Evolutionary conservation across 176 grass and related monocot species (phyloP).

Genomic region (Avena atlantica): DNA sequence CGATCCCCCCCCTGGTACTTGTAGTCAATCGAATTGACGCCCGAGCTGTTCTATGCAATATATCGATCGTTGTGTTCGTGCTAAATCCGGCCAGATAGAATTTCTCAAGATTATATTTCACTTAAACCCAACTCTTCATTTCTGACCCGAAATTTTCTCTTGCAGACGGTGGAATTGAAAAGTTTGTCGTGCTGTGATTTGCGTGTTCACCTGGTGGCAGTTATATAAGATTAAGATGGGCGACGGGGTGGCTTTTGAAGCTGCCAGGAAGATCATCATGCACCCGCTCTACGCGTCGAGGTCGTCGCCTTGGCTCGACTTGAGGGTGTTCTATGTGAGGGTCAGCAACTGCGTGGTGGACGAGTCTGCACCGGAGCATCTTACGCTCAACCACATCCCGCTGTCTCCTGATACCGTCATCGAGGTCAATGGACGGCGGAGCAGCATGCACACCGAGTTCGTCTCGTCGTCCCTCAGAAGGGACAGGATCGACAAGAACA

Average conservation of each 20-base stretch:
- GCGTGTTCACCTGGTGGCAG: background rate
- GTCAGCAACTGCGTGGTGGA: slow-evolving; percentile 77
- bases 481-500: slow-evolving; percentile 79
- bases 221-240: slow-evolving; percentile 45
- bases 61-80: background rate
- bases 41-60: background rate
- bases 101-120: background rate
- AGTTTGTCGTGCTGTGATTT: background rate
- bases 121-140: background rate
- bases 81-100: background rate
- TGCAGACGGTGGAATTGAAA: slow-evolving; percentile 24
- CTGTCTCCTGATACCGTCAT: slow-evolving; percentile 84
- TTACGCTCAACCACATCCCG: slow-evolving; percentile 82
- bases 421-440: slow-evolving; percentile 85
- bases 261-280: slow-evolving; percentile 86
- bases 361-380: slow-evolving; percentile 63
- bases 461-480: slow-evolving; percentile 78
- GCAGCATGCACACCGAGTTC: slow-evolving; percentile 81
- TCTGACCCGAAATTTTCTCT: slow-evolving; percentile 8
- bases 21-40: background rate
- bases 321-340: slow-evolving; percentile 88
- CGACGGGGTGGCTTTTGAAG: slow-evolving; percentile 55
- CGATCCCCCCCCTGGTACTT: background rate
- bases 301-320: slow-evolving; percentile 90
- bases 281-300: slow-evolving; percentile 75